Evolutionary conservation across 202 grass and related monocot genomes (phyloP).

Genomic region (Musa balbisiana): DNA sequence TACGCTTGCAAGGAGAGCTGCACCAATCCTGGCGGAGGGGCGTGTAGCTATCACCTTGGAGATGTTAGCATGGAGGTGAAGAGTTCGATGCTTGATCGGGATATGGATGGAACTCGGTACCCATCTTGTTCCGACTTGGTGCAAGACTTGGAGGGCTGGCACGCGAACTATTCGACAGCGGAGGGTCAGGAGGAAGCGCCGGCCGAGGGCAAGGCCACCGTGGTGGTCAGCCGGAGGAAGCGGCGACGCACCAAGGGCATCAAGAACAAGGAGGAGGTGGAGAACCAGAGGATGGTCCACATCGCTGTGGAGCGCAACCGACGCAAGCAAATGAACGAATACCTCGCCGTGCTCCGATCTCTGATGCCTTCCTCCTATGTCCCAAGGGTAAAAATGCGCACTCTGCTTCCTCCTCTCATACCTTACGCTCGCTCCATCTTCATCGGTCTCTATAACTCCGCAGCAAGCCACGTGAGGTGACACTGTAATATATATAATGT

Average conservation of each 20-base stretch:
- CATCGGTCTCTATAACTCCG: too few relatives aligned
- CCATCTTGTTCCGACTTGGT: conserved; percentile 23
- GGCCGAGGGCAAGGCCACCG: not conserved
- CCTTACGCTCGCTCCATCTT: too few relatives aligned
- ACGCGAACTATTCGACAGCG: conserved; percentile 9
- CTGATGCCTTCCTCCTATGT: conserved; percentile 62
- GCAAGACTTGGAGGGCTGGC: conserved; percentile 15
- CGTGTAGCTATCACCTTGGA: too few relatives aligned
- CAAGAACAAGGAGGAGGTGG: conserved; percentile 67
- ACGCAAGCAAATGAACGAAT: conserved; percentile 70
- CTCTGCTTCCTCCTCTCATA: too few relatives aligned
- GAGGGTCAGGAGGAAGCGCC: not conserved
- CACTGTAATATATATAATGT: too few relatives aligned
- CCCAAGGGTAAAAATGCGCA: conserved; percentile 38
- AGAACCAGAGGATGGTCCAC: conserved; percentile 77
- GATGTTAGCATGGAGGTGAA: too few relatives aligned
- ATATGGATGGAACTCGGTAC: conserved; percentile 6
- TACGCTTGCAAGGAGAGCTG: conserved; percentile 8
- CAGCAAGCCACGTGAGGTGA: too few relatives aligned
- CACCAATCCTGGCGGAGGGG: not conserved
- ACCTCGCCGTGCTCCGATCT: conserved; percentile 59
- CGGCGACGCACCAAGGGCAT: not conserved
- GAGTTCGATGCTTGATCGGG: conserved; percentile 22
- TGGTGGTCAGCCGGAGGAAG: not conserved
- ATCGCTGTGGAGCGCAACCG: conserved; percentile 84